Evolutionary conservation across 352 stramenopile species (phyloP), one percentile per base, ranked within the genome.

Genomic region (Halophytophthora polymorphica): DNA sequence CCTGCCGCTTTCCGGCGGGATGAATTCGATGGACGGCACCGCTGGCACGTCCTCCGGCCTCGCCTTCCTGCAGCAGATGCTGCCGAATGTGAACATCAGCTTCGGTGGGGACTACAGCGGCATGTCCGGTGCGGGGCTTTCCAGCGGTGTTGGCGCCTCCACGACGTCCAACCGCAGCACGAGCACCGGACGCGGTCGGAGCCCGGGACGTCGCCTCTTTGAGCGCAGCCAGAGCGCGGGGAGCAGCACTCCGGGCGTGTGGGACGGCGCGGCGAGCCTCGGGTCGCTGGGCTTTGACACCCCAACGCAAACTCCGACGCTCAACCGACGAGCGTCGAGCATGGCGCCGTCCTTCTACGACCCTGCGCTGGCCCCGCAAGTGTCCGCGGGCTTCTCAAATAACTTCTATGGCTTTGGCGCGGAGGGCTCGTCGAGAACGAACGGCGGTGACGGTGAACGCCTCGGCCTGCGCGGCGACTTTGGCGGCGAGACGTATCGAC

Each of bases 51-150:
- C 49, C 2, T 71, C 64, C 14, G 83, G 83, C 0, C 62, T 93
- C 1, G 83, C 80, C 34, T 93, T 91, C 56, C 63, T 93, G 23
- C 83, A 93, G 73, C 77, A 90, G 53, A 93, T 93, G 83, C 75
- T 93, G 15, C 83, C 83, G 10, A 93, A 93, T 48, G 83, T 93
- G 25, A 91, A 93, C 66, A 93, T 93, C 45, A 93, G 83, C 66
- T 89, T 78, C 45, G 81, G 83, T n/a, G 77, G 78, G 17, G 77
- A 91, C 39, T 90, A 83, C 38, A 55, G 66, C 13, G 69, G 48
- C 23, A 15, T 58, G n/a, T 35, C 50, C 18, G 54, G 48, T 12
- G 13, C 39, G 22, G 50, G 38, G 25, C 25, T 31, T 23, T 38
- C 54, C 17, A 57, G 34, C 18, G 56, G 25, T 23, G 18, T 67